A percentile compares a stretch with the other conserved stretches of the same genome.
phyloP scores from a whole-genome alignment of 352 stramenopile species.

The Pythium phragmiticola region DNA sequence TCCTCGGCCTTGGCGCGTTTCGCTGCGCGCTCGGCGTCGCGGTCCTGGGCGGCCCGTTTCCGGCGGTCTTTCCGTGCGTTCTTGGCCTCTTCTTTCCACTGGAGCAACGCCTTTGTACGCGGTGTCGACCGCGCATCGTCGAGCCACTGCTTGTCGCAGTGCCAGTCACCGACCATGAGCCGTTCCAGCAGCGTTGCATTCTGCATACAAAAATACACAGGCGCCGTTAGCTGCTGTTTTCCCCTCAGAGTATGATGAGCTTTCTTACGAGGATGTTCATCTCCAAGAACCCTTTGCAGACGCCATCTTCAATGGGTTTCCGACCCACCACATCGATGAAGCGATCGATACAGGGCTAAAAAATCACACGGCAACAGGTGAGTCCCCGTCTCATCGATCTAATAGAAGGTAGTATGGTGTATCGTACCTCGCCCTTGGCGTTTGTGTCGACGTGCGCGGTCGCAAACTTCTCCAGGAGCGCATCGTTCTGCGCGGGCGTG shows the following conservation, averaged over 20 bases:
- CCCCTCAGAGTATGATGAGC: not conserved
- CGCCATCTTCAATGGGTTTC: slow-evolving; percentile 36
- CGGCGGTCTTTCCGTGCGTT: slow-evolving; percentile 50
- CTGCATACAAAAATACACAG: slow-evolving; percentile 8
- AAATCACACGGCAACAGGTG: not conserved
- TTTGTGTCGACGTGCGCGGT: slow-evolving; percentile 60
- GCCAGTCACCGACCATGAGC: slow-evolving; percentile 70
- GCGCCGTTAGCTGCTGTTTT: not conserved
- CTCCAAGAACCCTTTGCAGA: slow-evolving; percentile 72
- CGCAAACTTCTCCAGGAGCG: slow-evolving; percentile 47
- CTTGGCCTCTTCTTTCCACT: slow-evolving; percentile 70
- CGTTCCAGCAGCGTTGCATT: slow-evolving; percentile 57
- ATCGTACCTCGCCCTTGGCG: slow-evolving; percentile 41
- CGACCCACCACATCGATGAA: slow-evolving; percentile 73
- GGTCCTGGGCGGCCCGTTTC: slow-evolving; percentile 58
- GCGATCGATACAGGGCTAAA: slow-evolving; percentile 56
- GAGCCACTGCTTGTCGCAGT: slow-evolving; percentile 56
- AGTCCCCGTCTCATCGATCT: not conserved
- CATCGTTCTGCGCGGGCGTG: slow-evolving; percentile 33
- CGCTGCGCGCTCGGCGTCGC: slow-evolving; percentile 33
- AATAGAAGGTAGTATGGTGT: not conserved
- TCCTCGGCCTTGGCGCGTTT: slow-evolving; percentile 40
- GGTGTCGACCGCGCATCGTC: slow-evolving; percentile 44
- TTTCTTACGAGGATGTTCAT: slow-evolving; percentile 78
- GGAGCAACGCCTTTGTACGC: slow-evolving; percentile 57